Conservation (phyloP, 225 moss, liverwort and hornwort genomes). For the Pleurozium schreberi region DNA sequence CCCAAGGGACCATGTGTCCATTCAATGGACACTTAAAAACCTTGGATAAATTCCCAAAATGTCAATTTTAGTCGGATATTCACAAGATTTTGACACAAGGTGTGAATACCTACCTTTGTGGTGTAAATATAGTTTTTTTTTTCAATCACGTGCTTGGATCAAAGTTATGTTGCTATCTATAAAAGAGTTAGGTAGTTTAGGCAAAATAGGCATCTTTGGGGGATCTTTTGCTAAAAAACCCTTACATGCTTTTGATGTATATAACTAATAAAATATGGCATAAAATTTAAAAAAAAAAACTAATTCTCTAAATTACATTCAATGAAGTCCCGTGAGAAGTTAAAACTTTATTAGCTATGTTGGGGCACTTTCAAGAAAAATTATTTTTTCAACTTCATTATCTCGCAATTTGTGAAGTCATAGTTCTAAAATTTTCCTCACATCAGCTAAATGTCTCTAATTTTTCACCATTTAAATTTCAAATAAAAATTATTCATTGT, state of each 20-base stretch:
- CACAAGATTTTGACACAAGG: not conserved
- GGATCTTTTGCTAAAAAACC: too few species aligned
- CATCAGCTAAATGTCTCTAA: not conserved
- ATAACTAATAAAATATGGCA: not conserved
- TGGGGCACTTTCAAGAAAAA: accelerated
- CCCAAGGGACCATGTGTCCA: too few species aligned
- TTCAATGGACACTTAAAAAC: too few species aligned
- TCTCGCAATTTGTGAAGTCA: not conserved
- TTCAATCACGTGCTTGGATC: too few species aligned
- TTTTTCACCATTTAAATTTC: not conserved
- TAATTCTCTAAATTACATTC: not conserved
- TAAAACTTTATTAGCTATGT: not conserved
- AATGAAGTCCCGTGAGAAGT: too few species aligned
- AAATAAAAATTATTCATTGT: not conserved
- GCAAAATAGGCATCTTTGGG: too few species aligned
- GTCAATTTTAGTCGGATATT: not conserved
- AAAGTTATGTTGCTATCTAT: too few species aligned
- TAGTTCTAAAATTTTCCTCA: accelerated
- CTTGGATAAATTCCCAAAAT: not conserved
- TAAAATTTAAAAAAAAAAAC: not conserved
- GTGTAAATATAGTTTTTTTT: too few species aligned
- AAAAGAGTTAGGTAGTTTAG: too few species aligned
- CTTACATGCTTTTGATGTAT: too few species aligned
- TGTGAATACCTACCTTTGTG: not conserved
- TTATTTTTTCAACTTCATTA: not conserved